A percentile compares a stretch with the other conserved stretches of the same genome.
Conservation (phyloP, 257 asterid genomes). For the Fraxinus anomala region DNA sequence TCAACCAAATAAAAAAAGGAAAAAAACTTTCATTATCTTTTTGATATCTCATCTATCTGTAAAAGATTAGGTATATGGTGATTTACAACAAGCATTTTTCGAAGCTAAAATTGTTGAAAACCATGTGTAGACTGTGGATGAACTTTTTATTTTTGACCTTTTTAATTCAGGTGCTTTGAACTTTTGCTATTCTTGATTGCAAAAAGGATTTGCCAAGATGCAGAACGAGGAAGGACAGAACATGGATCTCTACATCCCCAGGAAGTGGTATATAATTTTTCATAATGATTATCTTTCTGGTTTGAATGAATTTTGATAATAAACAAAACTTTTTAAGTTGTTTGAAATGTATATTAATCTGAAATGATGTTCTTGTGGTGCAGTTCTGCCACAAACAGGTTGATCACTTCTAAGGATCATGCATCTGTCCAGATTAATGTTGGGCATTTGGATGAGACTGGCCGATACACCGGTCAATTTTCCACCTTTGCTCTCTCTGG, state of each 20-base stretch:
- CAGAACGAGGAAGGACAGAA: constrained; percentile 75
- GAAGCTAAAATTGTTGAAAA: no score
- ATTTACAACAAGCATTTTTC: no score
- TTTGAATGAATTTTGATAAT: background rate
- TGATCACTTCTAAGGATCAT: constrained; percentile 90
- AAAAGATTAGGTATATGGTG: no score
- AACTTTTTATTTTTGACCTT: no score
- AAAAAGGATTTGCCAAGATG: constrained; percentile 41
- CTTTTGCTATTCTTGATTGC: background rate
- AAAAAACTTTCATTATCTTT: no score
- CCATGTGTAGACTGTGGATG: no score
- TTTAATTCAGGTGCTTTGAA: background rate
- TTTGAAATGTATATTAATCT: no score
- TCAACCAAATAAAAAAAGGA: no score
- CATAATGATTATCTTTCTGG: background rate
- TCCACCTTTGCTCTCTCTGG: constrained; percentile 92
- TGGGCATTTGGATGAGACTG: constrained; percentile 79
- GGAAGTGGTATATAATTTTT: constrained; percentile 50
- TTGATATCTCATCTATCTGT: no score
- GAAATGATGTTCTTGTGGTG: constrained; percentile 10
- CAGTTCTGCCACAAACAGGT: constrained; percentile 89
- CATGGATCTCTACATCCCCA: constrained; percentile 71
- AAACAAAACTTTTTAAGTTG: background rate
- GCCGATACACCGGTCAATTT: constrained; percentile 59
- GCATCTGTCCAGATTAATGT: constrained; percentile 84